phyloP scores from a whole-genome alignment of 2,329 filamentous ascomycete species.

The Diplocarpon mali region DNA sequence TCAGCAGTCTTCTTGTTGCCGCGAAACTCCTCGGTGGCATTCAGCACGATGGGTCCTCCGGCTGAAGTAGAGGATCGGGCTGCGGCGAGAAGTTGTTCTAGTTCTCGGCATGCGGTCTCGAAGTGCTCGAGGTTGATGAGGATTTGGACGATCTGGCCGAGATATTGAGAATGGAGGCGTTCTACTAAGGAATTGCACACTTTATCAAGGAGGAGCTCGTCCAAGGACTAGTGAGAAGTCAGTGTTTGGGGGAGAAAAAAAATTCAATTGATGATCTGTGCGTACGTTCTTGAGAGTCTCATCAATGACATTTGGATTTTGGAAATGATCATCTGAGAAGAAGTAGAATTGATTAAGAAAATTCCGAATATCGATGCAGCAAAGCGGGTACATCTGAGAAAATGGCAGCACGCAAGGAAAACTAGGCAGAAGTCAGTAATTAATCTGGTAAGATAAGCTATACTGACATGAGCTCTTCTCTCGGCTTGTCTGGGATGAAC shows the following conservation, averaged over 20 bases:
- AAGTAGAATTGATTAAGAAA: slow-evolving; percentile 98
- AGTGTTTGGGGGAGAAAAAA: neutral
- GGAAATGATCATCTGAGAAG: slow-evolving; percentile 93
- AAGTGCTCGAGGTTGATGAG: slow-evolving; percentile 97
- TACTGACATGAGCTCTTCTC: slow-evolving; percentile 62
- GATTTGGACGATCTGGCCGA: slow-evolving; percentile 97
- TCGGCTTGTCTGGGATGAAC: slow-evolving; percentile 75
- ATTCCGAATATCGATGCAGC: slow-evolving; percentile 95
- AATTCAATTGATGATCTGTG: slow-evolving; percentile 4
- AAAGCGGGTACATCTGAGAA: slow-evolving; percentile 97
- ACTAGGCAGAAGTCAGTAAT: slow-evolving; percentile 31
- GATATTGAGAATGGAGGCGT: slow-evolving; percentile 79
- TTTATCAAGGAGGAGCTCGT: slow-evolving; percentile 84
- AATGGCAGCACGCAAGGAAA: slow-evolving; percentile 96
- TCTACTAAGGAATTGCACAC: slow-evolving; percentile 88
- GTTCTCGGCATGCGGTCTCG: slow-evolving; percentile 79
- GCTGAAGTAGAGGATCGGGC: slow-evolving; percentile 74
- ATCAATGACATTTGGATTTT: slow-evolving; percentile 81
- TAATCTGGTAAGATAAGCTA: neutral
- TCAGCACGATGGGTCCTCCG: slow-evolving; percentile 67
- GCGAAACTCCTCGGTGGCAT: slow-evolving; percentile 76
- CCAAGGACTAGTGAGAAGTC: slow-evolving; percentile 54
- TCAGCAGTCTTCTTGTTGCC: slow-evolving; percentile 92
- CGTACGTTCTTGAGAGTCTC: slow-evolving; percentile 68
- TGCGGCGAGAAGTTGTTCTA: slow-evolving; percentile 76